phyloP scores from a whole-genome alignment of 2,329 filamentous ascomycete genomes.

The Clonostachys rosea region DNA sequence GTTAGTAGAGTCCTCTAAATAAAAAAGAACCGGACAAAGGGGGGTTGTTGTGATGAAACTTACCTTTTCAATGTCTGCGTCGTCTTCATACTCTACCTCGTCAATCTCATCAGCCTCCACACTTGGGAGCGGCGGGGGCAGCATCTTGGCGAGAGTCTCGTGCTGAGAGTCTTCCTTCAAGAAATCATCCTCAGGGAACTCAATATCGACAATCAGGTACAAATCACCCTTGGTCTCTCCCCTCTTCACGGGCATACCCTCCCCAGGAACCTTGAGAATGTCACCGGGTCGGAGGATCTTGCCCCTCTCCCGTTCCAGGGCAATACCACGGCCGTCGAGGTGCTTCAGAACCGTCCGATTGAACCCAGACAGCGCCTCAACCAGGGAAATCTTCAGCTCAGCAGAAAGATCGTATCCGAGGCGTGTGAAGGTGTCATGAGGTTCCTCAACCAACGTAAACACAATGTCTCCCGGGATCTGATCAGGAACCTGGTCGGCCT shows the following conservation, averaged over 20 bases:
- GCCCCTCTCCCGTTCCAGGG: constrained; percentile 73
- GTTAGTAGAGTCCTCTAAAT: constrained; percentile 16
- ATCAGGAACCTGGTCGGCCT: constrained; percentile 88
- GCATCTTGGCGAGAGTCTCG: constrained; percentile 65
- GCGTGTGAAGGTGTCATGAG: constrained; percentile 77
- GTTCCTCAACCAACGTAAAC: constrained; percentile 78
- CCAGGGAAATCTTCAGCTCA: constrained; percentile 73
- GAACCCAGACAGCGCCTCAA: constrained; percentile 84
- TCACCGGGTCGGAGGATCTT: constrained; percentile 80
- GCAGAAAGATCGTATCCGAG: constrained; percentile 81
- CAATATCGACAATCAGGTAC: constrained; percentile 79
- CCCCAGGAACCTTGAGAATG: constrained; percentile 77
- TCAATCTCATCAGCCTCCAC: constrained; percentile 74
- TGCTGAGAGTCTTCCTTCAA: constrained; percentile 66
- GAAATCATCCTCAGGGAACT: constrained; percentile 88
- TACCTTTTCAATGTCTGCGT: constrained; percentile 77
- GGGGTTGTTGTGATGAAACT: constrained; percentile 12
- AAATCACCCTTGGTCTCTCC: constrained; percentile 82
- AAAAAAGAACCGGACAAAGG: not conserved
- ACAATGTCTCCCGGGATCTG: constrained; percentile 90
- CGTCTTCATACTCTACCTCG: constrained; percentile 81
- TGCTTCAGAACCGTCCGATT: constrained; percentile 87
- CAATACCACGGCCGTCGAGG: constrained; percentile 87
- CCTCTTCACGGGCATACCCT: constrained; percentile 92
- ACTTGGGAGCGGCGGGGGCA: constrained; percentile 59